Base-by-base conservation (phyloP, 1,284 basidiomycete species). In the Trametes sp. region DNA sequence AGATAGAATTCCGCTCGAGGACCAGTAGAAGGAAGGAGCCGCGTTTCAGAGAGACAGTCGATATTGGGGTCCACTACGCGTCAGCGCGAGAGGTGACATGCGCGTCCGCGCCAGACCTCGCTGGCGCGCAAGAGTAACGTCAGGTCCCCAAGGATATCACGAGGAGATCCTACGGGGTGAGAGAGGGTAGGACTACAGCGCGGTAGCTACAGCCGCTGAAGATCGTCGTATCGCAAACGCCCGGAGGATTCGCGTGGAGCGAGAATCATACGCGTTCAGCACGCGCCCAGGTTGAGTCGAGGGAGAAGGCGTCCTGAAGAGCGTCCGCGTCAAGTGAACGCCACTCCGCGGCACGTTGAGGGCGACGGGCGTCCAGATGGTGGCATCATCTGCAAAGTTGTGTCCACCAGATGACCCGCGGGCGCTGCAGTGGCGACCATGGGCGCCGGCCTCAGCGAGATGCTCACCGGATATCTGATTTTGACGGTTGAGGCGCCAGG, bases 21-120 rank as follows among this genome's bases (percentile, higher is more conserved):
- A 6, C 38, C 19, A 16, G 19, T 6, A 38, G 50, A 38, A 38
- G 13, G 7, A 10, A 19, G 4, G 51, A 41, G 24, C 28, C 19
- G 36, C 35, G 51, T 41, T 53, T 41, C 51, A 53, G 8, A 26
- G 35, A 35, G 51, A 53, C 51, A 41, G 35, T 28, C 36, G 26
- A 14, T 28, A 53, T 41, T 21, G 36, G 51, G 51, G 36, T 28
- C 23, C 9, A 16, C 36, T 4, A 16, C 35, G n/a, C 23, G 31
- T 26, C 19, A 31, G 29, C 48, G 48, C 29, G 16, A 19, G 38
- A 26, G 23, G 8, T 21, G 7, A 4, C n/a, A 8, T 10, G 48
- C 19, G 48, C 44, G 28, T 13, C 19, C 19, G 29, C 24, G 48
- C 23, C 35, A n/a, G n/a, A n/a, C n/a, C n/a, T n/a, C n/a, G n/a